These are phyloP conservation scores for Lichina pygmaea DNA, from an alignment of 495 filamentous ascomycete genomes.

Conservation along the genomic window DNA sequence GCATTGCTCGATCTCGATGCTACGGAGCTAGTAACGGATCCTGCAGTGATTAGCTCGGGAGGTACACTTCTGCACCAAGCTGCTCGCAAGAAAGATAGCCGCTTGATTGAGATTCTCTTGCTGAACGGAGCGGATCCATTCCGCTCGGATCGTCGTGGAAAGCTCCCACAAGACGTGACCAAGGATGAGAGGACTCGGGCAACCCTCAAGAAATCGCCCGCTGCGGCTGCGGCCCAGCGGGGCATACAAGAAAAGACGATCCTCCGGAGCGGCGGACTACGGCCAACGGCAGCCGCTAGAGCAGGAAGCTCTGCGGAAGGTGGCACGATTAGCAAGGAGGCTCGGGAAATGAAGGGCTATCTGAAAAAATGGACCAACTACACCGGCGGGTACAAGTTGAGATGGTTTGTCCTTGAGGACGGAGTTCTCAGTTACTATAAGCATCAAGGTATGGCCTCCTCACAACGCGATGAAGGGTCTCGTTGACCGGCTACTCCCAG, in stretches of 20 bases:
- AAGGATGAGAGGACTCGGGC: constrained; percentile 74
- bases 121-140: constrained; percentile 97
- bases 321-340: constrained; percentile 49
- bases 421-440: constrained; percentile 98
- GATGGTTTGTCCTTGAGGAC: constrained; percentile 96
- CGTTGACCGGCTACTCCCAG: constrained; percentile 14
- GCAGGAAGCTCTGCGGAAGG: constrained; percentile 29
- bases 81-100: constrained; percentile 57
- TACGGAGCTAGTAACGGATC: constrained; percentile 63
- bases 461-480: background rate
- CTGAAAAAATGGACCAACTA: constrained; percentile 99
- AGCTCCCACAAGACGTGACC: constrained; percentile 86
- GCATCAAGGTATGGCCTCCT: constrained; percentile 37
- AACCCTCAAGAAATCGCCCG: constrained; percentile 80
- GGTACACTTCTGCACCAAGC: constrained; percentile 88
- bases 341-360: constrained; percentile 92
- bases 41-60: constrained; percentile 40
- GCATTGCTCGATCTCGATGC: constrained; percentile 74
- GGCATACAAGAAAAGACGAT: constrained; percentile 94
- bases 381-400: constrained; percentile 77
- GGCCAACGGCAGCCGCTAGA: constrained; percentile 18
- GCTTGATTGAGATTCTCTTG: constrained; percentile 65
- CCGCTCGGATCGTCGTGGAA: constrained; percentile 77
- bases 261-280: constrained; percentile 28
- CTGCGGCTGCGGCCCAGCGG: constrained; percentile 77